Conservation (phyloP, 108 stramenopile species). For the Nannochloropsis salina region DNA sequence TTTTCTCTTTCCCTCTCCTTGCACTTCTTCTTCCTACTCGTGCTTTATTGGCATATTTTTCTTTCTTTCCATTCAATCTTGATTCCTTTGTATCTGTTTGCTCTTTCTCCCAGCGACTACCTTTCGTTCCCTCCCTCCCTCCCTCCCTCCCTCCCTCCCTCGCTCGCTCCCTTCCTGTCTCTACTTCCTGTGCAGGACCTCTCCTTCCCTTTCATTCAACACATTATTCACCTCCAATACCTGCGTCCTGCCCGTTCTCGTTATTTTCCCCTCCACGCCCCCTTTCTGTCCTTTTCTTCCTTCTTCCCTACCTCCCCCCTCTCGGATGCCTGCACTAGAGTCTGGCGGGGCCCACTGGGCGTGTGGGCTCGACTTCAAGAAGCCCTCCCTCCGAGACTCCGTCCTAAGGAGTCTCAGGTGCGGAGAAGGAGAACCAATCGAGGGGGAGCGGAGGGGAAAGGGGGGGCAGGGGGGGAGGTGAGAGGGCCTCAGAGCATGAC, state of each 20-base stretch:
- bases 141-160: background rate
- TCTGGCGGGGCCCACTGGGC: background rate
- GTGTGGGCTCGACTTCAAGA: background rate
- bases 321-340: background rate
- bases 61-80: too few relatives aligned
- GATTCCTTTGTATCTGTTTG: too few relatives aligned
- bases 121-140: too few relatives aligned
- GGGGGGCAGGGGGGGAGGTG: background rate
- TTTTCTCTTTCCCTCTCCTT: background rate
- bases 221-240: too few relatives aligned
- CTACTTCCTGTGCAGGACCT: background rate
- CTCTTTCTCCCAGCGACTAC: too few relatives aligned
- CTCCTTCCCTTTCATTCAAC: background rate
- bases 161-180: background rate
- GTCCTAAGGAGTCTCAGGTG: background rate
- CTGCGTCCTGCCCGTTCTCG: too few relatives aligned
- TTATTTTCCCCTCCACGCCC: too few relatives aligned
- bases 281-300: background rate
- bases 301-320: background rate
- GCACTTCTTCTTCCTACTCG: background rate
- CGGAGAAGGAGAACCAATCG: too few relatives aligned
- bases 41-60: background rate
- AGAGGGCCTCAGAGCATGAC: background rate
- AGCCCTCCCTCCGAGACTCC: background rate
- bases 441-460: background rate